phyloP scores from a whole-genome alignment of 2,329 filamentous ascomycete species.

The Colletotrichum graminicola region DNA sequence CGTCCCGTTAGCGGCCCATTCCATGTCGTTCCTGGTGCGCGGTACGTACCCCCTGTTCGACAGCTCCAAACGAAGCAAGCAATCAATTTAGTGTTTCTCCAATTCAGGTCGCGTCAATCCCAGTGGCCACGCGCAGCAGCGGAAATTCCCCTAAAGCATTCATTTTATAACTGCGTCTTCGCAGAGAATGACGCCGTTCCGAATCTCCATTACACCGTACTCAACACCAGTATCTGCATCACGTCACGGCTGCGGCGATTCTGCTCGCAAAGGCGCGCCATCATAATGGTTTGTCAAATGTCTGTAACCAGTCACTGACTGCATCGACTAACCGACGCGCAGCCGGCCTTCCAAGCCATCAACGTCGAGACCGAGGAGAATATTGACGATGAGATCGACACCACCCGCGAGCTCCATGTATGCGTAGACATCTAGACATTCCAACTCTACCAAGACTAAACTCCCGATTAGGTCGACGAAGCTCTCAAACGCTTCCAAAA shows the following conservation, averaged over 20 bases:
- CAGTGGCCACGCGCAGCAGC: constrained; percentile 10
- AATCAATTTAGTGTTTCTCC: constrained; percentile 13
- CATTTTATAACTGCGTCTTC: neutral
- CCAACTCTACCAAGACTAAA: neutral
- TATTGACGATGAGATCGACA: constrained; percentile 90
- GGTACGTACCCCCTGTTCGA: constrained; percentile 2
- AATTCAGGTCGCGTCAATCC: constrained; percentile 14
- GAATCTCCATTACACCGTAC: neutral
- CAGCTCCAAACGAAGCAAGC: neutral
- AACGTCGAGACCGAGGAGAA: constrained; percentile 96
- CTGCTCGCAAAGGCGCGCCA: constrained; percentile 3
- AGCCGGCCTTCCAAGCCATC: constrained; percentile 84
- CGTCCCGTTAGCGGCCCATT: neutral
- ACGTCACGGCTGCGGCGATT: neutral
- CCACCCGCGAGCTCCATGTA: constrained; percentile 91
- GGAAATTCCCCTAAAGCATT: neutral
- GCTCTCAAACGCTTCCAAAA: constrained; percentile 94
- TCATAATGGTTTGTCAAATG: constrained; percentile 28
- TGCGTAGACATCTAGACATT: constrained; percentile 33
- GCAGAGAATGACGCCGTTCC: neutral
- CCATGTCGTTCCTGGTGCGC: neutral
- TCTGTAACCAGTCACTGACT: constrained; percentile 2
- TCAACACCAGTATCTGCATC: neutral
- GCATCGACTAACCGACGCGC: constrained; percentile 22
- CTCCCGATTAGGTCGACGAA: constrained; percentile 80